Conservation (phyloP, 345 rosid genomes). For the Salix exigua region DNA sequence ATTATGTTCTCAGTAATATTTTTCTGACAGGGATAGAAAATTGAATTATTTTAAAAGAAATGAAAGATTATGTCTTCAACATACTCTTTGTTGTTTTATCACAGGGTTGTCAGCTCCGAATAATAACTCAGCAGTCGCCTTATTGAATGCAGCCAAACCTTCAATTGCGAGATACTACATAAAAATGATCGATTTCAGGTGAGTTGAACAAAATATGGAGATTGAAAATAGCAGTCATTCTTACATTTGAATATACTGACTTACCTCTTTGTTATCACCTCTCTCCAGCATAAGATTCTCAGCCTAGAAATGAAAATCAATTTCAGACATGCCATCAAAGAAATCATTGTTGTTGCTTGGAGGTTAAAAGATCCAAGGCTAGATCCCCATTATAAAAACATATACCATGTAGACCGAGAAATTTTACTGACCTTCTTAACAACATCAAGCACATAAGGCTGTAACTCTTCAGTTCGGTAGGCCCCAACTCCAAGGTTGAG, state of each 20-base stretch:
- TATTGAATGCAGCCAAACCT: conserved; percentile 92
- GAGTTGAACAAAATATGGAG: neutral
- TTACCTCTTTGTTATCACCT: conserved; percentile 96
- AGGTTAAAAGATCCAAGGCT: neutral
- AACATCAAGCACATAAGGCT: conserved; percentile 91
- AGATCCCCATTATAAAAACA: conserved; percentile 1
- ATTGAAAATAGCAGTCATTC: neutral
- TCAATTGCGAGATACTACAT: conserved; percentile 97
- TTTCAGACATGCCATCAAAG: neutral
- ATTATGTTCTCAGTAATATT: neutral
- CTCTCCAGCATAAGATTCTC: conserved; percentile 87
- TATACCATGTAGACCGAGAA: conserved; percentile 1
- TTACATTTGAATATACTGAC: conserved; percentile 10
- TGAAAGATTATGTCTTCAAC: conserved; percentile 20
- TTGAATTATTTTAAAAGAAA: neutral
- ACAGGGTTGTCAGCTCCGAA: conserved; percentile 77
- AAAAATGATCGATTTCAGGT: conserved; percentile 5
- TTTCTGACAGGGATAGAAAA: neutral
- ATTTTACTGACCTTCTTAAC: conserved; percentile 69
- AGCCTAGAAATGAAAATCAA: conserved; percentile 44
- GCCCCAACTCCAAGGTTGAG: conserved; percentile 99
- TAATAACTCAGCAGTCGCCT: conserved; percentile 83
- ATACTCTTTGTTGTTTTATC: conserved; percentile 66
- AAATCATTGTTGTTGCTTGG: neutral
- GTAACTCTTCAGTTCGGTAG: conserved; percentile 85